Conservation (phyloP, 2,329 filamentous ascomycete species). For the Trichoderma polysporum region DNA sequence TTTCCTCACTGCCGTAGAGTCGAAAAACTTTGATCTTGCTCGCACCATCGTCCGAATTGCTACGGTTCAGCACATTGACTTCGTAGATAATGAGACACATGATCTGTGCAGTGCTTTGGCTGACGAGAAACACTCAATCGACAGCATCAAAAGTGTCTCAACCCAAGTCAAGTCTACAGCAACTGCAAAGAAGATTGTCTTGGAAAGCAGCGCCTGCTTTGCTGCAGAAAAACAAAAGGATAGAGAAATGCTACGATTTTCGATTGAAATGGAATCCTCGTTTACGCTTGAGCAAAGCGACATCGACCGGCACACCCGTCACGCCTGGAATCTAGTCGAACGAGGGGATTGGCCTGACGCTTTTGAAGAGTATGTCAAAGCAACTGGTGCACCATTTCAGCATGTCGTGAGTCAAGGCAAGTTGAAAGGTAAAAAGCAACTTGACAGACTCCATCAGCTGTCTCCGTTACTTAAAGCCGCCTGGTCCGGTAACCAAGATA, state of each 20-base stretch:
- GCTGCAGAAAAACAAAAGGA: not conserved
- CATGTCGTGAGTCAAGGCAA: not conserved
- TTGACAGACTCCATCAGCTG: not conserved
- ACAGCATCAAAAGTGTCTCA: not conserved
- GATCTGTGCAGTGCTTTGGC: not conserved
- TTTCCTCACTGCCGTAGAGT: not conserved
- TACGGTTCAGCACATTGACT: not conserved
- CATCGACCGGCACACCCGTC: not conserved
- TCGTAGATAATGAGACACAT: not conserved
- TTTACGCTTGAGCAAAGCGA: not conserved
- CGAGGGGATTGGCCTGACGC: not conserved
- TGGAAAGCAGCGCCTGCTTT: not conserved
- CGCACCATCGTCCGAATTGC: not conserved
- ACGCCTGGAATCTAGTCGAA: not conserved
- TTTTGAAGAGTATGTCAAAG: not conserved
- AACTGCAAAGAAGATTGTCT: not conserved
- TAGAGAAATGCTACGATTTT: not conserved
- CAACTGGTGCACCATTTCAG: not conserved
- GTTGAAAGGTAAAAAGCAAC: not conserved
- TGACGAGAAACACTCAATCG: not conserved
- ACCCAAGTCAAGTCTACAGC: not conserved
- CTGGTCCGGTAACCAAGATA: not conserved
- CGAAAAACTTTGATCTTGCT: not conserved
- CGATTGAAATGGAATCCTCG: not conserved
- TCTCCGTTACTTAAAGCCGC: not conserved